Percentiles rank a stretch among this genome's conserved stretches.
phyloP scores from a whole-genome alignment of 176 grass and related monocot genomes.

The Bromus sterilis region DNA sequence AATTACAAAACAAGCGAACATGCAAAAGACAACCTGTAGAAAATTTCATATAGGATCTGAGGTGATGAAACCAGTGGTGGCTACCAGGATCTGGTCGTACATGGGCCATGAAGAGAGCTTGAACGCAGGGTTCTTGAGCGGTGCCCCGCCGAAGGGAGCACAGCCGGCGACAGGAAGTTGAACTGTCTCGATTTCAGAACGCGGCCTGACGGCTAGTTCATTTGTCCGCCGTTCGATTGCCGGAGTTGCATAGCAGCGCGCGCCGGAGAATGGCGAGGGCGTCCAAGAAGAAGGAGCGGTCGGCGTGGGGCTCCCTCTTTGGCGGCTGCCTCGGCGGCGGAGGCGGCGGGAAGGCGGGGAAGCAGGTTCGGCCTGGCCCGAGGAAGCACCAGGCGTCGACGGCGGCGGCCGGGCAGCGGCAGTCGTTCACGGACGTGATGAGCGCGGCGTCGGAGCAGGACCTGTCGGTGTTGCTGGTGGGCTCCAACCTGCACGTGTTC shows the following conservation, averaged over 20 bases:
- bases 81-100: no score
- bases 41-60: no score
- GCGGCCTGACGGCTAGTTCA: no score
- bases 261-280: neutral
- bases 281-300: neutral
- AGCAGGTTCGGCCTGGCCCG: conserved; percentile 18
- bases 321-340: conserved; percentile 22
- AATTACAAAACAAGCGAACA: no score
- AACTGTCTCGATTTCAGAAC: no score
- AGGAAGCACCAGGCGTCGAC: neutral
- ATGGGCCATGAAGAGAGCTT: no score
- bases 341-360: neutral
- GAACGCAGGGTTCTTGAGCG: no score
- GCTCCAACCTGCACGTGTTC: conserved; percentile 71
- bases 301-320: conserved; percentile 11
- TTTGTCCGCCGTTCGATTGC: neutral
- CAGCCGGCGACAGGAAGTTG: no score
- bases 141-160: no score
- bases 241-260: neutral
- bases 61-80: no score
- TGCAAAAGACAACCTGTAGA: no score
- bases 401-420: conserved; percentile 27
- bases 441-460: conserved; percentile 55
- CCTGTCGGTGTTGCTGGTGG: conserved; percentile 60
- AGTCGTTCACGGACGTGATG: conserved; percentile 56